Evolutionary conservation across 306 rosid species (phyloP), one percentile per base, ranked within the genome.

Genomic region (Begonia masoniana): DNA sequence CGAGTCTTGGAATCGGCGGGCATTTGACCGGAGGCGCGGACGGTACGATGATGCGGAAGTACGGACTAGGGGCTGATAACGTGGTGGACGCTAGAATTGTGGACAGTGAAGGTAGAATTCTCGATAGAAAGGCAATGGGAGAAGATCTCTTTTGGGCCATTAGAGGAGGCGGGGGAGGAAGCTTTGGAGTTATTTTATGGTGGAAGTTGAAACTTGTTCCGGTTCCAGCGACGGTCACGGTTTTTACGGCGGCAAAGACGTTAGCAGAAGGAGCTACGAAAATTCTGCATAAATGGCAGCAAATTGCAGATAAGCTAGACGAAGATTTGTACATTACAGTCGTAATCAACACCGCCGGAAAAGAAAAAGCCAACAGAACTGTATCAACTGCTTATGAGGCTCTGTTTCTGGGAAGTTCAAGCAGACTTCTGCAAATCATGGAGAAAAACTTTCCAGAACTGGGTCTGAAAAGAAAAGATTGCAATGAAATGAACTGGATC

Each of bases 131-230:
- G 60, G 50, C 75, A 50, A 86, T 86, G 95, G 93, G 95, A 45
- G 88, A 86, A 41, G 93, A 82, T 15, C 42, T 80, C 2, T 86
- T 86, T 66, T 86, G 88, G 93, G 95, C 85, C 1, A 80, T 86
- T 43, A 60, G 85, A 71, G 95, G 95, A 10, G 85, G 85, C 2
- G 95, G 85, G 19, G 93, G 93, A 24, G 88, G 59, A 52, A 86
- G 95, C 61, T 82, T 86, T 51, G 88, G 95, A 4, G 16, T 86
- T 31, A 64, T 86, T 24, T 80, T 86, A 7, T 71, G 83, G 88
- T 86, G 93, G 95, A 82, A 82, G 68, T 68, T 86, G 19, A 86
- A 75, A 41, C 79, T 86, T 0, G 93, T 79, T 17, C 72, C 78
- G 10, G 88, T 86, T 19, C 95, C 93, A 0, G 16, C 31, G 62